Percentiles rank a stretch among this genome's conserved stretches.
Conservation (phyloP, 2,329 filamentous ascomycete species). For the Epichloe brachyelytri region DNA sequence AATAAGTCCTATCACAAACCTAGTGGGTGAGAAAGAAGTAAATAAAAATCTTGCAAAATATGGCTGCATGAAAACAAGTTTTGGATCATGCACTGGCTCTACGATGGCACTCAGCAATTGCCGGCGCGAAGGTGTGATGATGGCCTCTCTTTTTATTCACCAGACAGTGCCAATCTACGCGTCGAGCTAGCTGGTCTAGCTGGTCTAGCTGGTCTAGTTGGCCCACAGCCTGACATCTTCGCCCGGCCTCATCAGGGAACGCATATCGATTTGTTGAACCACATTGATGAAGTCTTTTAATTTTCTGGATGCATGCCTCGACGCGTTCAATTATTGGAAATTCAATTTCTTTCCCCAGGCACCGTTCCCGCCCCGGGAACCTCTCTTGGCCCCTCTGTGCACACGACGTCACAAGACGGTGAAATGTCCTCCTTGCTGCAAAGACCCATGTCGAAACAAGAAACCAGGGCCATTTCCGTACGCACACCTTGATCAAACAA, state of each 20-base stretch:
- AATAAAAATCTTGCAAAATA: too few species aligned
- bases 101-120: too few species aligned
- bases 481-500: not conserved
- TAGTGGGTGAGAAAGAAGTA: too few species aligned
- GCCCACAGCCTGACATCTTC: too few species aligned
- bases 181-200: too few species aligned
- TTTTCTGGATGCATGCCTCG: not conserved
- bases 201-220: too few species aligned
- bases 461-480: not conserved
- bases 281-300: not conserved
- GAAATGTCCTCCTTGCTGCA: not conserved
- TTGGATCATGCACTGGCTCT: too few species aligned
- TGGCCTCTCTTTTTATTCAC: too few species aligned
- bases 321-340: constrained; percentile 3
- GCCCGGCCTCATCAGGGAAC: too few species aligned
- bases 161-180: not conserved
- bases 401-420: not conserved
- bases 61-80: too few species aligned
- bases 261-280: not conserved
- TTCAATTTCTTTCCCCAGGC: not conserved
- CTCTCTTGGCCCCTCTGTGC: not conserved
- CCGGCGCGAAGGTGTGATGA: too few species aligned
- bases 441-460: not conserved
- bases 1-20: too few species aligned
- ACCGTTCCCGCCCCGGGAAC: not conserved